Base-by-base conservation (phyloP, 805 yeast genomes). In the Teunomyces aglyptinius region DNA sequence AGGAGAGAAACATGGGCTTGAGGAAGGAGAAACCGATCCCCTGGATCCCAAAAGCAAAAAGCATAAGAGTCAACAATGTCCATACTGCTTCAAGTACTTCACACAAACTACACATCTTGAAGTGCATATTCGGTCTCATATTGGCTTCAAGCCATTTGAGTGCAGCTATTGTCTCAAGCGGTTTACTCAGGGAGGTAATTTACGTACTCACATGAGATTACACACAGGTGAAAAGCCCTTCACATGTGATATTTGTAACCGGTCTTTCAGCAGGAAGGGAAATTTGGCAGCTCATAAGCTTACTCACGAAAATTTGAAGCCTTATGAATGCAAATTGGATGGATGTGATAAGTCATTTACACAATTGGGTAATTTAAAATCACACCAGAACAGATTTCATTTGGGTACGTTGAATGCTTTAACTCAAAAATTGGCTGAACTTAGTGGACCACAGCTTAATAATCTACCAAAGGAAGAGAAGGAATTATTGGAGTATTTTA, bases 221-320 rank as follows among this genome's bases (percentile, higher is more conserved):
- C 97, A 89, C 58, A 89, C 97, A 0, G 97, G 97, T 22, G 96
- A 91, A 58, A 86, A 87, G 60, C 98, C 97, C 3, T 91, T 85
- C 60, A 73, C 77, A 31, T 91, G 98, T 70, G 83, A 81, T 15
- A 67, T 78, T 7, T 91, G 98, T 65, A 80, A 80, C 18, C 79
- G 89, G 49, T 74, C 81, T 28, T 91, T 91, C 64, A 88, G 96
- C 45, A 78, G 96, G 57, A 88, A 91, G 65, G 98, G 98, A 13
- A 91, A 91, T 66, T 75, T 89, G 54, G 91, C 92, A 20, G 95
- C 96, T 3, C 98, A 91, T 66, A 73, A 76, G 63, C 70, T 88
- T 48, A 89, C 96, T 0, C 97, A 90, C 67, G 83, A 83, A 47
- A 82, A 86, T 56, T 71, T 80, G 47, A 83, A 86, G 58, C 97